Evolutionary conservation across 1,284 basidiomycete species (phyloP), one percentile per base, ranked within the genome.

Genomic region (Inonotus obliquus): DNA sequence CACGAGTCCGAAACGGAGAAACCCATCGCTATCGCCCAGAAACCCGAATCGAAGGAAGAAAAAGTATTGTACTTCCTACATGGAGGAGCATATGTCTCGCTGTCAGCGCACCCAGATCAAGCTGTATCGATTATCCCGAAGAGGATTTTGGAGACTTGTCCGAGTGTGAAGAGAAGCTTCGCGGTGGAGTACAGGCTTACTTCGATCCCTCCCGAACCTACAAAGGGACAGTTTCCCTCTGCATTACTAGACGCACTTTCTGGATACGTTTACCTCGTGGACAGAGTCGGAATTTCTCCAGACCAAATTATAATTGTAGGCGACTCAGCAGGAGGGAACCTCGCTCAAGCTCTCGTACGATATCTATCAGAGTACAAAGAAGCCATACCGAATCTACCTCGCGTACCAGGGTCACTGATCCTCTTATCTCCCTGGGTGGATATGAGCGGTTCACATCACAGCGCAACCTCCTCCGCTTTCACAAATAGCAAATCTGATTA

Each of bases 361-460:
- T 75, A 75, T 63, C 68, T 76, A 44, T 64, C 68, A 38, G 61
- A 64, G 21, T 57, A 65, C 52, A 32, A 32, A 10, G 14, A 67
- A 76, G 4, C 64, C 19, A 68, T 75, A 29, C 66, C 69, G 5
- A 14, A 66, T 1, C 67, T 81, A 6, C 77, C 79, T 19, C 67
- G 69, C 13, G 73, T 77, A 35, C 84, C 86, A 1, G 76, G 79
- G 38, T 77, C 75, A 1, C 70, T 87, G 17, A 71, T 89, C 11
- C 74, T 83, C 4, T 72, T 81, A 56, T 86, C 84, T 0, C 84
- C 85, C 0, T 86, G 84, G 83, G 69, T 69, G 14, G 87, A 89
- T 67, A 65, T 85, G 1, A 72, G 76, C 25, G 66, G 64, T 4
- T 75, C 76, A 3, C 75, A 79, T 63, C 63, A 68, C 17, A 4